Conservation (phyloP, 495 filamentous ascomycete species). For the Cercophora samala region DNA sequence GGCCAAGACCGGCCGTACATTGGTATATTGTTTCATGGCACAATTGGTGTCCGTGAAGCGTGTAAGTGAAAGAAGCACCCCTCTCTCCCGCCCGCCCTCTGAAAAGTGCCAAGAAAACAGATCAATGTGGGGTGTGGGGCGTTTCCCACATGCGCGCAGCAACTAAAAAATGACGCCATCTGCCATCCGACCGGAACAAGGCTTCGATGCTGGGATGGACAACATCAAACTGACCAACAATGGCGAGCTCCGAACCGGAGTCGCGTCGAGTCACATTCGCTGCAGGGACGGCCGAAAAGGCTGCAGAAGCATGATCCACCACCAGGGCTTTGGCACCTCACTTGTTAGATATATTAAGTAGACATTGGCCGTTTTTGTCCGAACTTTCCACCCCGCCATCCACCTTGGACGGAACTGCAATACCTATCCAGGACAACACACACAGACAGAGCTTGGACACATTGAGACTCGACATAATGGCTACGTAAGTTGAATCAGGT, state of each 20-base stretch:
- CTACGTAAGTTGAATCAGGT: not conserved
- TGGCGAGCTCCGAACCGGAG: conserved; percentile 18
- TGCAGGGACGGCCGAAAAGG: conserved; percentile 7
- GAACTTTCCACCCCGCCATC: conserved; percentile 1
- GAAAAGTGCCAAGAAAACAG: not conserved
- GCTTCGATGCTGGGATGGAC: not conserved
- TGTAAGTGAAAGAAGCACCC: not conserved
- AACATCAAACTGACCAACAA: not conserved
- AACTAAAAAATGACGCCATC: conserved; percentile 31
- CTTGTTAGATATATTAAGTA: not conserved
- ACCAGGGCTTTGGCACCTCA: not conserved
- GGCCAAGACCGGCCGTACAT: not conserved
- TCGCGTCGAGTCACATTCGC: not conserved
- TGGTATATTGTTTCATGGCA: not conserved
- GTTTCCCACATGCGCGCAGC: not conserved
- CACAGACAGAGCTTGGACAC: not conserved
- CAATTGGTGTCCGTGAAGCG: not conserved
- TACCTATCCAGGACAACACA: no score
- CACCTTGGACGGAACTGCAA: no score
- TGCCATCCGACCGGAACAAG: conserved; percentile 11
- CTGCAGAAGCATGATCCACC: not conserved
- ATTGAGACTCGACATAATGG: not conserved
- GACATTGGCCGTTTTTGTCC: not conserved
- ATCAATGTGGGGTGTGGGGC: not conserved
- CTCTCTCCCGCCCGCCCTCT: no score